Evolutionary conservation across 345 rosid species (phyloP), one percentile per base, ranked within the genome.

Genomic region (Eucalyptus virginea): DNA sequence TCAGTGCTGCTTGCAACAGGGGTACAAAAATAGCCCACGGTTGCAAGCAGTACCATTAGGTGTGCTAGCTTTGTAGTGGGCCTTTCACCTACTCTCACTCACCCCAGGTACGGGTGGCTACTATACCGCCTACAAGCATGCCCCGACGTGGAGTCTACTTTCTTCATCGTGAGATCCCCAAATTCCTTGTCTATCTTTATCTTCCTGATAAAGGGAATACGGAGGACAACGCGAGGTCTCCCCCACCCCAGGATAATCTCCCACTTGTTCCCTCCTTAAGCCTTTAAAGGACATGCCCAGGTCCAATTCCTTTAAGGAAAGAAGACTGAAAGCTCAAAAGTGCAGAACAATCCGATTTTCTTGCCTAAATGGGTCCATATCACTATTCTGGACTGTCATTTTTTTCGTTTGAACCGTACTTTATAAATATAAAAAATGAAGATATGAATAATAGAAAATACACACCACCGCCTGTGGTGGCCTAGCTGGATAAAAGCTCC

Each of bases 241-340:
- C 4, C 56, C 10, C 5, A 52, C 1, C 24, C 2, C 0, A 52
- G 1, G 9, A 0, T 0, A 1, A 0, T 51, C 23, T 18, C 0
- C 2, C 1, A 1, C 56, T 9, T 51, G 0, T 51, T 51, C 18
- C 9, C 9, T 51, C 23, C 23, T 51, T 51, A 51, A 52, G 24
- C 56, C 10, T 52, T 52, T 52, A 7, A 19, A 52, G 10, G 56
- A 52, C 56, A 52, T 52, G 10, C 24, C 4, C 2, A 52, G 24
- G 10, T 52, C 24, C 56, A 52, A 8, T 72, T 72, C 26, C 26
- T 72, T 34, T 72, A 34, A 18, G 24, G 42, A 11, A 34, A 34
- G 18, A 72, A 69, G 81, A 34, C 24, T 0, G 7, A 18, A 69
- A 34, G 44, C 81, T 23, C 7, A 5, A 72, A 34, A 34, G 7